A percentile compares a stretch with the other conserved stretches of the same genome.
phyloP scores from a whole-genome alignment of 2,329 filamentous ascomycete genomes.

The Kalmusia sp. region DNA sequence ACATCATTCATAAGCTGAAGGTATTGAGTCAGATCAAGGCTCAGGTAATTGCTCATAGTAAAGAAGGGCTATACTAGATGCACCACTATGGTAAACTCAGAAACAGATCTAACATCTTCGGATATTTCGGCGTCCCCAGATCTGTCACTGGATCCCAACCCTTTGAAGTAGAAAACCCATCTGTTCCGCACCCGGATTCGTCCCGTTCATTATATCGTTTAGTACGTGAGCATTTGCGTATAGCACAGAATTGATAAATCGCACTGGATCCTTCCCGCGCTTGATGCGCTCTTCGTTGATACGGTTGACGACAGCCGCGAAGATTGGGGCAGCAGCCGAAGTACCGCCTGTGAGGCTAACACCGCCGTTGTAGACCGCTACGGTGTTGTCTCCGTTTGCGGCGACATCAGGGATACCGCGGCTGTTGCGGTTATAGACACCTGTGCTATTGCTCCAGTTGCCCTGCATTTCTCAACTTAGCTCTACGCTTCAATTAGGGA shows the following conservation, averaged over 20 bases:
- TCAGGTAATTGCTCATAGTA: no score
- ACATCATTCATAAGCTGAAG: no score
- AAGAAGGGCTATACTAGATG: no score
- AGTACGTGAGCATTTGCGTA: conserved; percentile 53
- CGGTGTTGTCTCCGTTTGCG: conserved; percentile 58
- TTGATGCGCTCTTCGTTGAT: conserved; percentile 65
- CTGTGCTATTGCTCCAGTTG: conserved; percentile 48
- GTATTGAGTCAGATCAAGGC: no score
- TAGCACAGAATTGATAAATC: conserved; percentile 65
- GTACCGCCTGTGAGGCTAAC: conserved; percentile 53
- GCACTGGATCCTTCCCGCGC: conserved; percentile 55
- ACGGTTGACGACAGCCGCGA: conserved; percentile 62
- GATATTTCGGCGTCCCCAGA: conserved; percentile 18
- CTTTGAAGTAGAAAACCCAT: conserved; percentile 22
- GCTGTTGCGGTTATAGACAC: conserved; percentile 40
- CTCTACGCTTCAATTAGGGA: not conserved
- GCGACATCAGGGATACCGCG: conserved; percentile 67
- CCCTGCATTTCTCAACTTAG: conserved; percentile 11
- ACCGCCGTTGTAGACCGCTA: conserved; percentile 41
- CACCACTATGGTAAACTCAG: conserved; percentile 2
- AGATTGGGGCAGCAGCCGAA: conserved; percentile 62
- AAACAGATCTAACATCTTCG: conserved; percentile 11
- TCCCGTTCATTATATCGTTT: conserved; percentile 50
- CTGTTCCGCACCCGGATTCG: conserved; percentile 34
- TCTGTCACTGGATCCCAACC: conserved; percentile 36